A percentile compares a stretch with the other conserved stretches of the same genome.
Evolutionary conservation across 805 yeast species (phyloP).

Genomic region (Candida saitoana): DNA sequence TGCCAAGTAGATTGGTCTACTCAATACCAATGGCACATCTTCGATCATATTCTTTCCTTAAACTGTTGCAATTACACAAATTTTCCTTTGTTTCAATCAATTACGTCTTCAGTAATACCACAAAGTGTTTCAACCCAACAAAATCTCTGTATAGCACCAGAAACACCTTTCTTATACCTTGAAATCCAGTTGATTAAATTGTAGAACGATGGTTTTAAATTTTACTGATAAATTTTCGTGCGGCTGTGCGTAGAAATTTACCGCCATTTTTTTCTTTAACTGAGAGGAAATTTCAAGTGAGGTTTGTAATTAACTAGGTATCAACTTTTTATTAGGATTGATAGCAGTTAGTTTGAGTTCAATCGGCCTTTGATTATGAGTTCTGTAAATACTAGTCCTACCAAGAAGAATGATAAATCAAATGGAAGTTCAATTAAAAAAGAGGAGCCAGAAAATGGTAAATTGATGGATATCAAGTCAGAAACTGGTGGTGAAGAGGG

Average conservation of each 20-base stretch:
- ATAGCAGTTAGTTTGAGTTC: neutral
- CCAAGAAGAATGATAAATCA: conserved; percentile 9
- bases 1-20: conserved; percentile 43
- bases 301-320: neutral
- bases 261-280: neutral
- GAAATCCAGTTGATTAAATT: no score
- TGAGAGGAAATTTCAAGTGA: neutral
- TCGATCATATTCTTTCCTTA: no score
- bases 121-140: no score
- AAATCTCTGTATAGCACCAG: no score
- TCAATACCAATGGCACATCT: conserved; percentile 25
- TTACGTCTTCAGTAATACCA: no score
- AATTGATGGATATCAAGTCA: conserved; percentile 13
- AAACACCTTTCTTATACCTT: no score
- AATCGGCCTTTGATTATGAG: conserved; percentile 5
- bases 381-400: conserved; percentile 8
- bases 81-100: no score
- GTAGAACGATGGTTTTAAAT: no score
- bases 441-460: conserved; percentile 17
- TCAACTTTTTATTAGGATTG: neutral
- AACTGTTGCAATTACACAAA: neutral
- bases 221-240: no score
- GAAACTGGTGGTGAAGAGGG: conserved; percentile 9
- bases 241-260: neutral
- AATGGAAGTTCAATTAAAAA: conserved; percentile 15